phyloP scores from a whole-genome alignment of 371 early-diverging fungal species.

The Syncephalastrum sp. region DNA sequence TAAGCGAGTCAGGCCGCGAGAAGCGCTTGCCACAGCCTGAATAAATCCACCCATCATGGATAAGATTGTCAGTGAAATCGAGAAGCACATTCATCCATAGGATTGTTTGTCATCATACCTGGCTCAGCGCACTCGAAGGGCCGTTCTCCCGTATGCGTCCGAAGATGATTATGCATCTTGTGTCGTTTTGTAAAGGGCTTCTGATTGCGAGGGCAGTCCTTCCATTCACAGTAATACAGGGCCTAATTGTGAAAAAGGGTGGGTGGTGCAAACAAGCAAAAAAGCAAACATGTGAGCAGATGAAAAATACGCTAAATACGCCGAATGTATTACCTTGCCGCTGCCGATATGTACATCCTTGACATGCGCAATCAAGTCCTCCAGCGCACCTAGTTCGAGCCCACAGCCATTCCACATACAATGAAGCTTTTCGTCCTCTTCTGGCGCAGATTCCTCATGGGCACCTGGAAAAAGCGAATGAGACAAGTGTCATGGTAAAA shows the following conservation, averaged over 20 bases:
- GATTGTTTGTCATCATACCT: too few relatives aligned
- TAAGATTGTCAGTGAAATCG: too few relatives aligned
- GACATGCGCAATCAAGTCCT: constrained; percentile 22
- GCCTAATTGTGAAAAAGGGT: too few relatives aligned
- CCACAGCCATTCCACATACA: constrained; percentile 21
- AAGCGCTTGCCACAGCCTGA: constrained; percentile 80
- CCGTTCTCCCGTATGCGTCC: constrained; percentile 84
- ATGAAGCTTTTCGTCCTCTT: constrained; percentile 14
- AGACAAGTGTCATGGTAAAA: not conserved
- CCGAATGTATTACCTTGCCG: constrained; percentile 22
- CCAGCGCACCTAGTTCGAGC: constrained; percentile 12
- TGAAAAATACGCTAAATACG: too few relatives aligned
- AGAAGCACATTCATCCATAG: too few relatives aligned
- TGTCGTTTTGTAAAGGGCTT: constrained; percentile 88
- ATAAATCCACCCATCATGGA: too few relatives aligned
- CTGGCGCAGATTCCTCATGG: constrained; percentile 1
- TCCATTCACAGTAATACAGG: constrained; percentile 79
- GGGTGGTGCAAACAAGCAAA: too few relatives aligned
- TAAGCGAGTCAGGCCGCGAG: constrained; percentile 86
- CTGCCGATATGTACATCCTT: constrained; percentile 26
- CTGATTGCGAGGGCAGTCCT: constrained; percentile 70
- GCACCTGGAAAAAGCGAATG: not conserved
- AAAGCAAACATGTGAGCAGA: too few relatives aligned
- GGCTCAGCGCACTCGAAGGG: constrained; percentile 53
- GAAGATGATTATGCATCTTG: constrained; percentile 84